phyloP scores from a whole-genome alignment of 2,329 filamentous ascomycete species.

The Zymoseptoria ardabiliae region DNA sequence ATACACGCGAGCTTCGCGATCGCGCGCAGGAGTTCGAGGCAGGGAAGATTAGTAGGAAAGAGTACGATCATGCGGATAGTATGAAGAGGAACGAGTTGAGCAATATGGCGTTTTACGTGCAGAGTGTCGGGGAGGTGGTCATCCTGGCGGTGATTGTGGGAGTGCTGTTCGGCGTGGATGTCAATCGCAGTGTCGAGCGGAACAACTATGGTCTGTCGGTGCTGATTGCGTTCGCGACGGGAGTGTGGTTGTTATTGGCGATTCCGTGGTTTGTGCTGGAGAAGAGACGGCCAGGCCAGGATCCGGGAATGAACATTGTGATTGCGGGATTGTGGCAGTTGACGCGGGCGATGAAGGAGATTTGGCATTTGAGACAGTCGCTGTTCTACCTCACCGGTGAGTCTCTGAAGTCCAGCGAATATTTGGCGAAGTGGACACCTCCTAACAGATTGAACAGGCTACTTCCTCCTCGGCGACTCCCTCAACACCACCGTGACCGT shows the following conservation, averaged over 20 bases:
- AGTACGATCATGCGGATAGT: constrained; percentile 55
- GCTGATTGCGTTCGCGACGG: constrained; percentile 57
- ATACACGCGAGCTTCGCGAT: constrained; percentile 44
- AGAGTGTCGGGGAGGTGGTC: constrained; percentile 54
- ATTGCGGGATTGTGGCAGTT: constrained; percentile 57
- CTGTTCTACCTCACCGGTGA: constrained; percentile 56
- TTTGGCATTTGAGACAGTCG: constrained; percentile 59
- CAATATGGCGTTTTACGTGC: constrained; percentile 58
- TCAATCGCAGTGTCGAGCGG: constrained; percentile 50
- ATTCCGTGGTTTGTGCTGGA: constrained; percentile 62
- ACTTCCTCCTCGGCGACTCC: constrained; percentile 63
- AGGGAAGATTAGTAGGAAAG: constrained; percentile 48
- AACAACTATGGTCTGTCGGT: constrained; percentile 63
- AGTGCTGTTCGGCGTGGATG: constrained; percentile 54
- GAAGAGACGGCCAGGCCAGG: constrained; percentile 55
- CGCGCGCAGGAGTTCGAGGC: constrained; percentile 44
- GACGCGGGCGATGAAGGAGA: constrained; percentile 49
- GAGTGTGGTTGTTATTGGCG: constrained; percentile 56
- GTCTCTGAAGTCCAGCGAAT: constrained; percentile 1
- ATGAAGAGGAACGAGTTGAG: constrained; percentile 57
- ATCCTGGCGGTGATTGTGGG: constrained; percentile 60
- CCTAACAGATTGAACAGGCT: constrained; percentile 32
- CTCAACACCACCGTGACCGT: constrained; percentile 65
- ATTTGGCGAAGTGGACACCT: not conserved
- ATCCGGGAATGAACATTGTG: constrained; percentile 45